These are phyloP conservation scores for Actinidia polygama DNA, from an alignment of 179 eudicot species.

Conservation along the genomic window DNA sequence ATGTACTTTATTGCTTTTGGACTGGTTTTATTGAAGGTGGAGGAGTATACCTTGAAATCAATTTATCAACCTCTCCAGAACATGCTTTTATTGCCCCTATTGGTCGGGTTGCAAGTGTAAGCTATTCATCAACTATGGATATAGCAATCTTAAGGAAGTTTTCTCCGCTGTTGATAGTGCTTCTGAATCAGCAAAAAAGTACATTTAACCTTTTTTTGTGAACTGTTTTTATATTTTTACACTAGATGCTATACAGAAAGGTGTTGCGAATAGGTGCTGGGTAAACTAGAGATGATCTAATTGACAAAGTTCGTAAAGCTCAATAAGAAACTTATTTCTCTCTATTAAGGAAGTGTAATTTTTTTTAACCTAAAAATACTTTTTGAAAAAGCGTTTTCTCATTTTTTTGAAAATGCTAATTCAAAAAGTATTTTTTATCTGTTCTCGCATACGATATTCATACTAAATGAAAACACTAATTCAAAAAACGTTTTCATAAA, in stretches of 20 bases:
- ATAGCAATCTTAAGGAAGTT: slow-evolving; percentile 77
- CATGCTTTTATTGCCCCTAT: slow-evolving; percentile 79
- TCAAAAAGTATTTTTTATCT: too few relatives aligned
- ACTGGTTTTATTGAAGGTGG: slow-evolving; percentile 87
- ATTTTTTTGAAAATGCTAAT: too few relatives aligned
- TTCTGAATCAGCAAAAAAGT: not conserved
- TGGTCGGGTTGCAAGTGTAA: slow-evolving; percentile 88
- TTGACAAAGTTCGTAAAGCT: slow-evolving; percentile 64
- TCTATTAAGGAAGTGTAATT: too few relatives aligned
- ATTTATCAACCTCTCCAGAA: slow-evolving; percentile 98
- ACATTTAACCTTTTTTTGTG: not conserved
- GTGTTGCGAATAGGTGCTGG: slow-evolving; percentile 43
- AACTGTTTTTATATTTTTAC: not conserved
- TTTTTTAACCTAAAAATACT: too few relatives aligned
- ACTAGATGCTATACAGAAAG: not conserved
- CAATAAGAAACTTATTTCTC: too few relatives aligned
- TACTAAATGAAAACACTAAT: too few relatives aligned
- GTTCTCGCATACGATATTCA: too few relatives aligned
- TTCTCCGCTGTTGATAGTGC: slow-evolving; percentile 69
- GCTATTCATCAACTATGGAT: slow-evolving; percentile 95
- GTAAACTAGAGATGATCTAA: slow-evolving; percentile 56
- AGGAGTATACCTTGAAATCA: slow-evolving; percentile 68
- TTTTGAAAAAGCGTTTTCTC: too few relatives aligned
- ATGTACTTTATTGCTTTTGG: slow-evolving; percentile 65
- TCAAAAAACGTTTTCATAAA: too few relatives aligned